Conservation (phyloP, 2,329 filamentous ascomycete species). For the Diaporthe ampelina region DNA sequence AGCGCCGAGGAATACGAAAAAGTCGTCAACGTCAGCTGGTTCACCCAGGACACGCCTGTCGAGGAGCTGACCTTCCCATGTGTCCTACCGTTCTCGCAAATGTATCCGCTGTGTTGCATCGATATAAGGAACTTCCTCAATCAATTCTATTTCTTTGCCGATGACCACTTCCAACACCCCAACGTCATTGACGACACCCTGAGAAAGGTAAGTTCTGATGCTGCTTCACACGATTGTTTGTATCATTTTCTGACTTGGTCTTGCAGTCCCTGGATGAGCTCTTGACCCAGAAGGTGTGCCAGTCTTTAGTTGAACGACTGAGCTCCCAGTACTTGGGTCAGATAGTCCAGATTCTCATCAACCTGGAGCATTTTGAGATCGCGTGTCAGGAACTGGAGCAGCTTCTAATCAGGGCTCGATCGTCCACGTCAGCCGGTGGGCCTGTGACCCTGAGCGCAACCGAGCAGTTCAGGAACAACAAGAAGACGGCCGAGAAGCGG, state of each 20-base stretch:
- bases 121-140: slow-evolving; percentile 98
- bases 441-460: slow-evolving; percentile 87
- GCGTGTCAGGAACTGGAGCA: slow-evolving; percentile 92
- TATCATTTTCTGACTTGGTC: background rate
- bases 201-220: slow-evolving; percentile 70
- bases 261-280: slow-evolving; percentile 89
- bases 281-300: slow-evolving; percentile 92
- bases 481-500: slow-evolving; percentile 96
- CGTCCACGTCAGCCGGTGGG: slow-evolving; percentile 83
- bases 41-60: slow-evolving; percentile 82
- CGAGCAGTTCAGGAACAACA: slow-evolving; percentile 87
- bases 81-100: slow-evolving; percentile 97
- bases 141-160: slow-evolving; percentile 97
- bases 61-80: slow-evolving; percentile 90
- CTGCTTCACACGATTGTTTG: background rate
- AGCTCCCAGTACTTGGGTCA: slow-evolving; percentile 95
- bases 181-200: slow-evolving; percentile 92
- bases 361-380: slow-evolving; percentile 95
- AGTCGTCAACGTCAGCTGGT: slow-evolving; percentile 97
- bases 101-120: slow-evolving; percentile 99
- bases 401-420: slow-evolving; percentile 86
- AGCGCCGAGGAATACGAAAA: slow-evolving; percentile 93
- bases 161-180: slow-evolving; percentile 94
- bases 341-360: slow-evolving; percentile 98
- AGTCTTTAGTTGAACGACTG: slow-evolving; percentile 87